Evolutionary conservation across 139 green algal species (phyloP), one percentile per base, ranked within the genome.

Genomic region (Chlamydomonas asymmetrica): DNA sequence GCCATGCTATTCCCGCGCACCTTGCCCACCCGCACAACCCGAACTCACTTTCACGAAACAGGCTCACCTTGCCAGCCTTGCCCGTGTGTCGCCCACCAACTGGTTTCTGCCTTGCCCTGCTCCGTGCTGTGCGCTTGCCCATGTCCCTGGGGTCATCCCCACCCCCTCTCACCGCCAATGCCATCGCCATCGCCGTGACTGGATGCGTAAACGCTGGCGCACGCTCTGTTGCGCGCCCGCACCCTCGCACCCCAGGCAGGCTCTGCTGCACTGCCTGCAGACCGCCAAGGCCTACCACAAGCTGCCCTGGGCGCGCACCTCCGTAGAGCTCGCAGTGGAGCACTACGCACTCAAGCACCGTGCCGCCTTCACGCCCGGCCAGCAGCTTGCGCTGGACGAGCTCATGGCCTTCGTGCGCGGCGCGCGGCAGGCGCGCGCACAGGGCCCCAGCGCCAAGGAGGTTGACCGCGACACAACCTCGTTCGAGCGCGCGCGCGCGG

Each of bases 191-290:
- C n/a, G n/a, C n/a, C n/a, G n/a, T n/a, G n/a, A n/a, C n/a, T n/a
- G n/a, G 25, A 25, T 38, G 68, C 7, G 20, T 50, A 22, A 27
- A 23, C 49, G 68, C 68, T 79, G 68, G 54, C 78, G 50, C 38
- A 69, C 25, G 45, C 40, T 41, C 78, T 84, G 78, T 71, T 82
- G 73, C 71, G n/a, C n/a, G n/a, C n/a, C n/a, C n/a, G n/a, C n/a
- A n/a, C n/a, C n/a, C n/a, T n/a, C n/a, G n/a, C n/a, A n/a, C n/a
- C n/a, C n/a, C n/a, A n/a, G 88, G 37, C 73, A 82, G 29, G 89
- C 88, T 23, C 65, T 93, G 73, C 45, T 93, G 52, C 80, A 87
- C 49, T 92, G 86, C 70, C 57, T 92, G 40, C 77, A 89, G 34
- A 83, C 82, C 0, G 75, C 82, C 6, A 77, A 76, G 38, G 76